Base-by-base conservation (phyloP, 208 protist species). In the Herpetomonas samuelpessoai region DNA sequence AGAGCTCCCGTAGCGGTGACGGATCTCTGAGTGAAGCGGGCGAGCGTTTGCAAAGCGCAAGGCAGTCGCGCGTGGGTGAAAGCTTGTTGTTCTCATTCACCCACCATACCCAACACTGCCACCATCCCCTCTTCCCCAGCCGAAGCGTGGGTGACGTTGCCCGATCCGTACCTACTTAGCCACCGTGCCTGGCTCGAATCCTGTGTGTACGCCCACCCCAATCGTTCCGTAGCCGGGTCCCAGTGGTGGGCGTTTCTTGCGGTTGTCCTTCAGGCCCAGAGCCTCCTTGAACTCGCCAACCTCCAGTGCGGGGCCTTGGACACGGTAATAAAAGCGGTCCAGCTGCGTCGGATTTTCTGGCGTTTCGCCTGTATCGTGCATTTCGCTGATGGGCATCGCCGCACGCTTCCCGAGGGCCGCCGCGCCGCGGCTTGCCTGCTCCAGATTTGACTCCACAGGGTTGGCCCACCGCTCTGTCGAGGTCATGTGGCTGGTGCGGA, bases 201-300 rank as follows among this genome's bases (percentile, higher is more conserved):
- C 30, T 3, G 18, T 3, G 21, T 46, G 44, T 4, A 27, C 52
- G 30, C 77, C 47, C 52, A 78, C 73, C 18, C 84, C 88, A 27
- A 95, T 62, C 18, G 88, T 95, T 0, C 79, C 82, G 65, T 86
- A 95, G 12, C 88, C 88, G 4, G 74, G 65, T 0, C 69, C 84
- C 14, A 79, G 52, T 21, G 80, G 74, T 25, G 81, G 80, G 25
- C 68, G 52, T 51, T 70, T 76, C 28, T 65, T 62, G 31, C 88
- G 76, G 59, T 95, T 95, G 58, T 84, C 67, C 61, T 95, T 95
- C 27, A 95, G 75, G n/a, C 88, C 88, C 18, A 95, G 62, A 21
- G 88, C 82, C 62, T 95, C 84, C 74, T 95, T 95, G 31, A 95
- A 70, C 68, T 88, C 85, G 57, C 88, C 88, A 31, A 88, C 76